Conservation (phyloP, 768 basidiomycete genomes). For the Ephemerocybe angulata region DNA sequence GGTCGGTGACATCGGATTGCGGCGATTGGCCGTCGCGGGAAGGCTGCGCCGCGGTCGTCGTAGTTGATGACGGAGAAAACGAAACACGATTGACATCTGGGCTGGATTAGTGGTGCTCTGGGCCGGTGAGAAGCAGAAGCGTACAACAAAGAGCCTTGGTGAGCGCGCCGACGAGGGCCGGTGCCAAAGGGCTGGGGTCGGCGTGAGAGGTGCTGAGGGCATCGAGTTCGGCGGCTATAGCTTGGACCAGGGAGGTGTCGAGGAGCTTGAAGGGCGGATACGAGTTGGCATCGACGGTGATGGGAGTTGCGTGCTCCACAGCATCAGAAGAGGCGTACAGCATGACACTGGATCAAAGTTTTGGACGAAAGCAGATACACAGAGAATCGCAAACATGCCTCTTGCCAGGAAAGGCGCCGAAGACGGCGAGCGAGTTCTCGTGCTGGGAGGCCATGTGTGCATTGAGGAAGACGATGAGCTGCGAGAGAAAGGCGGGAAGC, state of each 20-base stretch:
- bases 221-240: slow-evolving; percentile 62
- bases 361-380: slow-evolving; percentile 13
- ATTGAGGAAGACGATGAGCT: slow-evolving; percentile 88
- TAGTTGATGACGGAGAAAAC: slow-evolving; percentile 20
- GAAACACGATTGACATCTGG: slow-evolving; percentile 41
- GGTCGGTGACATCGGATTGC: slow-evolving; percentile 33
- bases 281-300: slow-evolving; percentile 65
- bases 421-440: slow-evolving; percentile 91
- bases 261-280: slow-evolving; percentile 83
- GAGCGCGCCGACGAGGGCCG: slow-evolving; percentile 81
- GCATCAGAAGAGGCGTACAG: slow-evolving; percentile 69
- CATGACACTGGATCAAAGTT: slow-evolving; percentile 50
- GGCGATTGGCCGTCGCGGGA: slow-evolving; percentile 26
- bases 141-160: slow-evolving; percentile 91
- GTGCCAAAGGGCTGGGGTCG: slow-evolving; percentile 54
- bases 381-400: slow-evolving; percentile 45
- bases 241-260: slow-evolving; percentile 59
- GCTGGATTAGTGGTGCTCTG: slow-evolving; percentile 4
- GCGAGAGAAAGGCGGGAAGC: slow-evolving; percentile 72
- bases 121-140: slow-evolving; percentile 17
- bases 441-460: slow-evolving; percentile 87
- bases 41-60: slow-evolving; percentile 23
- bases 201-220: slow-evolving; percentile 34
- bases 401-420: slow-evolving; percentile 81
- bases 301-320: slow-evolving; percentile 31